Conservation (phyloP, 441 rosid species). For the Eutrema salsugineum region DNA sequence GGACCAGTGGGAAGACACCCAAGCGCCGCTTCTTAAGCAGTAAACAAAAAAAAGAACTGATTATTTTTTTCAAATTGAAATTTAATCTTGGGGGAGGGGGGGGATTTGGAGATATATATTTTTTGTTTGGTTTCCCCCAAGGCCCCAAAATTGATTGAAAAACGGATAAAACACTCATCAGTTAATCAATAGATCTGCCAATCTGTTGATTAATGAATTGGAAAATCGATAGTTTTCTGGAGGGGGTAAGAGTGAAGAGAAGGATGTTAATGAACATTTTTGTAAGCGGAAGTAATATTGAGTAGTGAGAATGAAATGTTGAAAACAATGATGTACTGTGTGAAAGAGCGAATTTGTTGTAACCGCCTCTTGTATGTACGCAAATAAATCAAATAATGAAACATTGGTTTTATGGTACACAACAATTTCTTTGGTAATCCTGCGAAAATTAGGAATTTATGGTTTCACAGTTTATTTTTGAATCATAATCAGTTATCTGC, state of each 20-base stretch:
- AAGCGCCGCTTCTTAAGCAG: slow-evolving; percentile 25
- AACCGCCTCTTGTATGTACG: not conserved
- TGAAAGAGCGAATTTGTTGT: slow-evolving; percentile 1
- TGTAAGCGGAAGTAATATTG: not conserved
- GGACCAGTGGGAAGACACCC: slow-evolving; percentile 40
- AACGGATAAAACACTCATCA: not conserved
- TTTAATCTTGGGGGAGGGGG: not conserved
- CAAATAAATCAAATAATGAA: not conserved
- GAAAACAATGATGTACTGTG: not conserved
- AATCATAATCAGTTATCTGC: too few relatives aligned
- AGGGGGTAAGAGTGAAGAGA: not conserved
- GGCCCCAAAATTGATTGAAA: not conserved
- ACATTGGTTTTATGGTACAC: not conserved
- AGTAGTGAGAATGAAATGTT: not conserved
- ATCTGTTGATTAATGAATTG: slow-evolving; percentile 3
- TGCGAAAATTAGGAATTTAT: not conserved
- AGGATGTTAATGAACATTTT: not conserved
- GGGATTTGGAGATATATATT: not conserved
- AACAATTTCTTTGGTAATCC: too few relatives aligned
- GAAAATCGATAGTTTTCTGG: slow-evolving; percentile 29
- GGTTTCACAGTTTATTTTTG: too few relatives aligned
- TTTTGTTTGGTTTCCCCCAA: not conserved
- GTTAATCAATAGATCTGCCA: not conserved
- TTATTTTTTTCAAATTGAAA: not conserved
- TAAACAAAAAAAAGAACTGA: not conserved